Base-by-base conservation (phyloP, 345 rosid genomes). In the Hibiscus syriacus region DNA sequence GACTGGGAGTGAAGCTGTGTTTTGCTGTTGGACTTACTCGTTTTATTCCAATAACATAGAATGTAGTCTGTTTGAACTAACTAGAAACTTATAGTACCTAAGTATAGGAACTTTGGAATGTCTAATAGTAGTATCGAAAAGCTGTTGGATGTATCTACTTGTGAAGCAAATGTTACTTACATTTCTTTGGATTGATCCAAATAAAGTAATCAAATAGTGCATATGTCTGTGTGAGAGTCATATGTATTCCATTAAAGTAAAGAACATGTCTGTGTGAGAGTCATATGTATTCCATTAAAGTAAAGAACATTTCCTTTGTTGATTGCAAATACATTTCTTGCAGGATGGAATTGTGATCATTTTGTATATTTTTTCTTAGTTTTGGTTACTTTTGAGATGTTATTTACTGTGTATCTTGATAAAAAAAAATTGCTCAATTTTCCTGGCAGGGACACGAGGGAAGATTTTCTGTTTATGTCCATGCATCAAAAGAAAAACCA, bases 401-500 rank as follows among this genome's bases (percentile, higher is more conserved):
- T 52, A 52, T 66, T 1, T 3, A 2, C 23, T 23, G 8, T 11
- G 20, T 54, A 23, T 53, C 34, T 41, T 30, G 17, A 55, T 36
- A 5, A 13, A 38, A 19, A 56, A 23, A 26, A 66, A 52, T 2
- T 41, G 7, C 11, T 22, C 45, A 45, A 54, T 53, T 49, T 36
- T 70, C 17, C 29, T 55, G 17, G 29, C 81, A 87, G 90, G 93
- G 90, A 4, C 86, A 88, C 65, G 93, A 85, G 38, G 87, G 81
- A 55, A 85, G 80, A 57, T 85, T 85, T 79, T 76, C 87, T 48
- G 80, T 88, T 55, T 88, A 88, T 75, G 74, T 88, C 1, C 93
- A 88, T 75, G 84, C 93, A n/a, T 85, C 93, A 29, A 80, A 74
- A 53, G 86, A 77, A 67, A 82, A 62, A 41, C 83, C 89, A 9